Conservation (phyloP, 139 green algal genomes). For the Chlorella sp. region DNA sequence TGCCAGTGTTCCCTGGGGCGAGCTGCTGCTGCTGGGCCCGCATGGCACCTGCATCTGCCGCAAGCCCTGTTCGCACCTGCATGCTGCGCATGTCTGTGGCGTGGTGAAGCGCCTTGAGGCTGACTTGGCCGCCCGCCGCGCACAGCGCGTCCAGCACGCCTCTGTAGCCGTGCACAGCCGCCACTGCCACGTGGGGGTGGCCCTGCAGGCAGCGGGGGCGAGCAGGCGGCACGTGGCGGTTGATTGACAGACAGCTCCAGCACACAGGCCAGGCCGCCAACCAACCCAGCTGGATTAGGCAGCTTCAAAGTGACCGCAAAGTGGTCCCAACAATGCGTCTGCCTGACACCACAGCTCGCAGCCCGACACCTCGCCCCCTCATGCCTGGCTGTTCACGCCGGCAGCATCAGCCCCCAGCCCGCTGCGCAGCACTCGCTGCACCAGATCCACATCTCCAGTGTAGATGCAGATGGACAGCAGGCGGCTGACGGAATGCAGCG, state of each 20-base stretch:
- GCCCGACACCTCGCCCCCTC: background rate
- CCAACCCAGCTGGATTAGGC: no score
- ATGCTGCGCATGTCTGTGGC: conserved; percentile 19
- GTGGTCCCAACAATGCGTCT: no score
- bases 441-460: background rate
- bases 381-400: conserved; percentile 24
- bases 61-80: background rate
- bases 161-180: conserved; percentile 4
- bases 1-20: no score
- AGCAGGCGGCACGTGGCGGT: no score
- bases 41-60: no score
- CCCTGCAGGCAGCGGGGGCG: background rate
- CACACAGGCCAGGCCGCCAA: no score
- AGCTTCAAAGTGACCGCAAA: no score
- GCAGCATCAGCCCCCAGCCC: conserved; percentile 7
- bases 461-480: conserved; percentile 14
- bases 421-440: conserved; percentile 9
- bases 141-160: conserved; percentile 21
- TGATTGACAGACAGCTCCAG: no score
- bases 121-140: background rate
- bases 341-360: no score
- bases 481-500: background rate
- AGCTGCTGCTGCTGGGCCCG: no score
- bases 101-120: conserved; percentile 23
- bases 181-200: conserved; percentile 16